Evolutionary conservation across 139 green algal genomes (phyloP).

Genomic region (Closterium sp.): DNA sequence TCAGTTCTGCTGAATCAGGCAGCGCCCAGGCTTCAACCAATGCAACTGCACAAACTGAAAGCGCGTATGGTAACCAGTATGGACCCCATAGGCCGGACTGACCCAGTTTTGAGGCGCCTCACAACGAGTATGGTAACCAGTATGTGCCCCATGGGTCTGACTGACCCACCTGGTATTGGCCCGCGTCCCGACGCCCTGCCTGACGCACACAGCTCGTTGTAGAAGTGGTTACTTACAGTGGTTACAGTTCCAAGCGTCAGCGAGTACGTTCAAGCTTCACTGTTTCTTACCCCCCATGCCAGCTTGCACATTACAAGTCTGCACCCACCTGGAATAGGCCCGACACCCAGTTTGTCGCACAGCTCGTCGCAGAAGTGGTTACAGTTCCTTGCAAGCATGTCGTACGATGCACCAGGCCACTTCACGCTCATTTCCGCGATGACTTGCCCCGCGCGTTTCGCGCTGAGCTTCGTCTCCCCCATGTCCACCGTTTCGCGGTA

Average conservation of each 20-base stretch:
- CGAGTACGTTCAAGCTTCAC: background rate
- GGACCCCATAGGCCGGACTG: no score
- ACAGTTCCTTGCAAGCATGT: slow-evolving; percentile 74
- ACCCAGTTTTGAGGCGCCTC: no score
- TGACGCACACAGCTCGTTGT: slow-evolving; percentile 56
- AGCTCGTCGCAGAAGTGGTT: slow-evolving; percentile 77
- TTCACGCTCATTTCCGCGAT: slow-evolving; percentile 43
- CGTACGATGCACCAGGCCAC: slow-evolving; percentile 65
- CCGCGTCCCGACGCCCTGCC: slow-evolving; percentile 56
- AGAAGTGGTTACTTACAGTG: slow-evolving; percentile 64
- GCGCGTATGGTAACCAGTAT: no score
- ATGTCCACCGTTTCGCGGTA: slow-evolving; percentile 68
- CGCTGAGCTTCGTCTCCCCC: slow-evolving; percentile 55
- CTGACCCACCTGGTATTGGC: slow-evolving; percentile 17
- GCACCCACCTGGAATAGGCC: slow-evolving; percentile 28
- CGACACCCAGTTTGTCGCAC: slow-evolving; percentile 51
- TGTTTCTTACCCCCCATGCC: background rate
- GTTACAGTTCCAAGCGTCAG: background rate
- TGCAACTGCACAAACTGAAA: no score
- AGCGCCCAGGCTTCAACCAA: no score
- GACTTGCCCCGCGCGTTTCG: slow-evolving; percentile 21
- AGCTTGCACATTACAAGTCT: background rate
- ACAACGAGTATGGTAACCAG: no score
- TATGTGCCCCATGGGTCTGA: background rate
- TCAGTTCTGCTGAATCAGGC: no score